Percentiles rank a stretch among this genome's conserved stretches.
phyloP scores from a whole-genome alignment of 2,329 filamentous ascomycete species.

The Trichophyton benhamiae region DNA sequence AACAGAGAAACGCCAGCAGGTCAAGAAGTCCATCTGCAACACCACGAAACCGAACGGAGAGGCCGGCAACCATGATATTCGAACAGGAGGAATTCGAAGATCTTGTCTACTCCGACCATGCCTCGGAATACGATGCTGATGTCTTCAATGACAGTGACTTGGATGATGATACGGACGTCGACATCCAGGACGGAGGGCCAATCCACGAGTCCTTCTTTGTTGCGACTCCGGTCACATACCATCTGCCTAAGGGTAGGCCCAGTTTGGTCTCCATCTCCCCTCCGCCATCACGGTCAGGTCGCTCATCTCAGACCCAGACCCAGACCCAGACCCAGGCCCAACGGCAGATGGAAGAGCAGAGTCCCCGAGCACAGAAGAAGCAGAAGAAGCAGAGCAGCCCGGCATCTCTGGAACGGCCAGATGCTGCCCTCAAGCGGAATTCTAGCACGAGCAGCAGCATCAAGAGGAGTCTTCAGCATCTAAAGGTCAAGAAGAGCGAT shows the following conservation, averaged over 20 bases:
- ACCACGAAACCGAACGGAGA: neutral
- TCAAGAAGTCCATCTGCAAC: conserved; percentile 4
- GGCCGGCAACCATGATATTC: conserved; percentile 3
- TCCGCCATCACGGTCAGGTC: neutral
- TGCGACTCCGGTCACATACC: conserved; percentile 13
- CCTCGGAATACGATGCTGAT: conserved; percentile 12
- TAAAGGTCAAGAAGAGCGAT: conserved; percentile 8
- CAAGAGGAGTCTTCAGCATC: conserved; percentile 6
- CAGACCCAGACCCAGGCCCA: neutral
- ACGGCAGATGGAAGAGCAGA: neutral
- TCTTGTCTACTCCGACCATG: conserved; percentile 12
- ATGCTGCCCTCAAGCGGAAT: neutral
- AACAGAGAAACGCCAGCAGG: neutral
- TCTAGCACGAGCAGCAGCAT: conserved; percentile 4
- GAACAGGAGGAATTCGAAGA: conserved; percentile 7
- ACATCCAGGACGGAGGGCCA: neutral
- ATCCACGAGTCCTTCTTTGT: conserved; percentile 11
- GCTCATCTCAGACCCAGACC: neutral
- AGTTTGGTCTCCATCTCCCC: conserved; percentile 13
- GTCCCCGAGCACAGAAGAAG: conserved; percentile 4
- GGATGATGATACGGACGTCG: neutral
- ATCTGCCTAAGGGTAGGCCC: conserved; percentile 12
- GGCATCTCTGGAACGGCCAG: neutral
- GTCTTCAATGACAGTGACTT: neutral
- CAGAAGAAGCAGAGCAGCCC: conserved; percentile 7